A percentile compares a stretch with the other conserved stretches of the same genome.
phyloP scores from a whole-genome alignment of 192 early-diverging fungal species.

The Backusella mclennaniae region DNA sequence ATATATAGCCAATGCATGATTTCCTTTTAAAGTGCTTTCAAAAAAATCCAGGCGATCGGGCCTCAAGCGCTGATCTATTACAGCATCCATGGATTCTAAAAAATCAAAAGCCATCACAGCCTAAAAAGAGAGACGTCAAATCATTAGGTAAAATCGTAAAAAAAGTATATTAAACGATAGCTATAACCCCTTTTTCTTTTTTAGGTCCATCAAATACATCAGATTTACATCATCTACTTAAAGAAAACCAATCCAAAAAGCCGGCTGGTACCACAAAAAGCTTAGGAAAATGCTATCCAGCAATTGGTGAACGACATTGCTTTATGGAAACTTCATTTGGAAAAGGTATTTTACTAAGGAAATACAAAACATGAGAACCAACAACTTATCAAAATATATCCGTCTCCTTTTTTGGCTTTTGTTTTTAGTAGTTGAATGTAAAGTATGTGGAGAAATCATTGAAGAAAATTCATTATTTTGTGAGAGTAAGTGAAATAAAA shows the following conservation, averaged over 20 bases:
- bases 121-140: not conserved
- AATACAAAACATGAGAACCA: not conserved
- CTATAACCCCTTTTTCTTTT: not conserved
- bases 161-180: not conserved
- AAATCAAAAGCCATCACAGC: constrained; percentile 16
- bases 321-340: constrained; percentile 18
- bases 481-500: constrained; percentile 39
- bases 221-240: not conserved
- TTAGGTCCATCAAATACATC: not conserved
- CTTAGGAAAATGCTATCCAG: not conserved
- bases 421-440: constrained; percentile 44
- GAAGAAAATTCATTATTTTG: constrained; percentile 47
- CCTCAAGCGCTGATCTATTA: constrained; percentile 69
- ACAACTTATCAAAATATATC: not conserved
- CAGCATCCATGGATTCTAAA: constrained; percentile 73
- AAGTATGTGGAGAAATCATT: constrained; percentile 42
- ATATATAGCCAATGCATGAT: constrained; percentile 59
- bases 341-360: constrained; percentile 10
- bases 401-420: not conserved
- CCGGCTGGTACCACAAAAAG: not conserved
- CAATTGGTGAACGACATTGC: not conserved
- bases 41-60: constrained; percentile 72
- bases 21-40: constrained; percentile 86
- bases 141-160: not conserved
- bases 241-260: not conserved